A percentile compares a stretch with the other conserved stretches of the same genome.
Conservation (phyloP, 176 grass and related monocot genomes). For the Oryza australiensis region DNA sequence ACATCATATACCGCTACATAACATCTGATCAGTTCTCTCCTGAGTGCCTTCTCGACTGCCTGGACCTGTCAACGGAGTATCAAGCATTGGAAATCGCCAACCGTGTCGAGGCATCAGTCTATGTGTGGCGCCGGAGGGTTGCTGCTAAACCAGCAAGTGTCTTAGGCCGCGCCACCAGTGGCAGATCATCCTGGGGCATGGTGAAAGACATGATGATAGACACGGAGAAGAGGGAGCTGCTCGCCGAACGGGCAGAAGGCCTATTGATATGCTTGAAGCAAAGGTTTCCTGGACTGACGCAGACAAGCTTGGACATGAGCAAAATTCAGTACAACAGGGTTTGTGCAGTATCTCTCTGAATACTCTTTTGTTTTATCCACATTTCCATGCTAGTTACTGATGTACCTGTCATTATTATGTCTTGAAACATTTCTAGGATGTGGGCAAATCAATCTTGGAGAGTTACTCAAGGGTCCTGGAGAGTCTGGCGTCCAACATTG, state of each 20-base stretch:
- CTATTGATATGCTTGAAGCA: slow-evolving; percentile 90
- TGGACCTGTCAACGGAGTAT: slow-evolving; percentile 87
- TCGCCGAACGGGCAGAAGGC: slow-evolving; percentile 76
- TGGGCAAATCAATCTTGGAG: slow-evolving; percentile 88
- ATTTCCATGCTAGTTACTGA: neutral
- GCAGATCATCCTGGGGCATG: slow-evolving; percentile 84
- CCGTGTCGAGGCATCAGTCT: slow-evolving; percentile 78
- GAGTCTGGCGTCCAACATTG: slow-evolving; percentile 84
- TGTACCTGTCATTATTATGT: neutral
- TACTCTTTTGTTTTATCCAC: neutral
- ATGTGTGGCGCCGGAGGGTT: slow-evolving; percentile 70
- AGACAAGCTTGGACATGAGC: slow-evolving; percentile 90
- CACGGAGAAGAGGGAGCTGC: slow-evolving; percentile 67
- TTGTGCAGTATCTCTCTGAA: slow-evolving; percentile 2
- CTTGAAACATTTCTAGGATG: slow-evolving; percentile 59
- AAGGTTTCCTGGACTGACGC: slow-evolving; percentile 89
- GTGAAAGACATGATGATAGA: slow-evolving; percentile 86
- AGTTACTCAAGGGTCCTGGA: slow-evolving; percentile 96
- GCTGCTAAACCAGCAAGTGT: slow-evolving; percentile 45
- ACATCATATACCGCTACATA: slow-evolving; percentile 83
- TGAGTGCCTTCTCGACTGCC: slow-evolving; percentile 83
- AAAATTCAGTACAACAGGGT: slow-evolving; percentile 98
- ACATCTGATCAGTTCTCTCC: slow-evolving; percentile 80
- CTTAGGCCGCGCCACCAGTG: slow-evolving; percentile 37
- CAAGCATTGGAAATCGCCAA: slow-evolving; percentile 84